Conservation (phyloP, 805 yeast genomes). For the Diddensiella caesifluorescens region DNA sequence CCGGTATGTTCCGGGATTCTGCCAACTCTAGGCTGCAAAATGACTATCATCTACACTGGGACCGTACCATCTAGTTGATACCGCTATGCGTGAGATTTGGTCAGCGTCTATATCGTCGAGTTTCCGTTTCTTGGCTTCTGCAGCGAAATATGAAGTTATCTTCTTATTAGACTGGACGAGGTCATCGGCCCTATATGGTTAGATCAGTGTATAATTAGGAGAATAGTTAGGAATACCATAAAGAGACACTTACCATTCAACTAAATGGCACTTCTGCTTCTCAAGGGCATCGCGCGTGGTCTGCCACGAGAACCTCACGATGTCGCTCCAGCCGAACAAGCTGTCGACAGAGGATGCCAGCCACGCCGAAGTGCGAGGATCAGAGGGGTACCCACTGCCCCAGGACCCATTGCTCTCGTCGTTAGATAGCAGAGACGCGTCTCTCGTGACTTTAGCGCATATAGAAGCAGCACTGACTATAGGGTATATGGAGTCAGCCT, state of each 20-base stretch:
- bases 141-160: constrained; percentile 6
- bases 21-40: too few relatives aligned
- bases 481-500: constrained; percentile 90
- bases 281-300: constrained; percentile 73
- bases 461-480: constrained; percentile 92
- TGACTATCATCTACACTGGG: background rate
- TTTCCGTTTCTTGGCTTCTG: constrained; percentile 1
- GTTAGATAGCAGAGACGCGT: constrained; percentile 43
- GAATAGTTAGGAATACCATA: too few relatives aligned
- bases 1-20: too few relatives aligned
- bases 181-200: constrained; percentile 14
- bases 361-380: constrained; percentile 83
- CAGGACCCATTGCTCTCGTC: constrained; percentile 30
- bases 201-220: too few relatives aligned
- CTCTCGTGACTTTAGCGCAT: constrained; percentile 95
- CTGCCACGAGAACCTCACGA: constrained; percentile 89
- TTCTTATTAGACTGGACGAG: constrained; percentile 10
- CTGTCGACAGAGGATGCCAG: constrained; percentile 55
- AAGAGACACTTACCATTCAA: constrained; percentile 21
- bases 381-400: constrained; percentile 96
- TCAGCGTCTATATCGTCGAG: constrained; percentile 1
- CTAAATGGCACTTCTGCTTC: constrained; percentile 24
- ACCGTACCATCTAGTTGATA: constrained; percentile 12
- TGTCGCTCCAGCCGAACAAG: constrained; percentile 79
- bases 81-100: background rate